Conservation (phyloP, 495 filamentous ascomycete genomes). For the Daldinia concentrica region DNA sequence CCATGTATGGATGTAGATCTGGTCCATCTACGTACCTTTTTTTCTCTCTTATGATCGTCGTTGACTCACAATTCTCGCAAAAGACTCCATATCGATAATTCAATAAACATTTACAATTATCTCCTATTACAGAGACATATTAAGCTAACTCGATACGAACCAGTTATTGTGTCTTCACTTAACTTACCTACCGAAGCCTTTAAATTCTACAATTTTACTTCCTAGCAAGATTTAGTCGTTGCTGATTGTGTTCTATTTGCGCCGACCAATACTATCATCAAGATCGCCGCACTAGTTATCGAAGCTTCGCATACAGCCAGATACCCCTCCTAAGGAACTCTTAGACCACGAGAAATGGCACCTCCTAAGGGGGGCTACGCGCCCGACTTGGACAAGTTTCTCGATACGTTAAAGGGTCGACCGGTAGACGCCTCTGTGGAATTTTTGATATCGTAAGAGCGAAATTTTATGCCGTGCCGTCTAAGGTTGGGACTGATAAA, state of each 20-base stretch:
- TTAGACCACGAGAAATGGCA: constrained; percentile 47
- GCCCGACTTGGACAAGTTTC: constrained; percentile 76
- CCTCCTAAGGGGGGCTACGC: constrained; percentile 58
- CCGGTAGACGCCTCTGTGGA: constrained; percentile 83
- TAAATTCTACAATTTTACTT: background rate
- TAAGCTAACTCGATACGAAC: background rate
- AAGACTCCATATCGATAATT: constrained; percentile 3
- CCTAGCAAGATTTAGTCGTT: background rate
- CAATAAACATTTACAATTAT: background rate
- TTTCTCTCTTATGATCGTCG: background rate
- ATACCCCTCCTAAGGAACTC: background rate
- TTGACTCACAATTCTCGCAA: constrained; percentile 3
- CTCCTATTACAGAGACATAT: background rate
- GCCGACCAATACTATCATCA: constrained; percentile 13
- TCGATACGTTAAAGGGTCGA: constrained; percentile 76
- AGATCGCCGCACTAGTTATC: constrained; percentile 4
- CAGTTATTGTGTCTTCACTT: background rate
- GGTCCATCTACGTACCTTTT: background rate
- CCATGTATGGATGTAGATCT: background rate
- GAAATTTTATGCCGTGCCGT: constrained; percentile 11
- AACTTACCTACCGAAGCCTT: background rate
- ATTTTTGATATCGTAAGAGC: constrained; percentile 76
- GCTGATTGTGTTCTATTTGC: constrained; percentile 16
- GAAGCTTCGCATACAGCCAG: constrained; percentile 2
- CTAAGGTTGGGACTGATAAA: constrained; percentile 13